Conservation (phyloP, 2,329 filamentous ascomycete genomes). For the Rhynchosporium secalis region DNA sequence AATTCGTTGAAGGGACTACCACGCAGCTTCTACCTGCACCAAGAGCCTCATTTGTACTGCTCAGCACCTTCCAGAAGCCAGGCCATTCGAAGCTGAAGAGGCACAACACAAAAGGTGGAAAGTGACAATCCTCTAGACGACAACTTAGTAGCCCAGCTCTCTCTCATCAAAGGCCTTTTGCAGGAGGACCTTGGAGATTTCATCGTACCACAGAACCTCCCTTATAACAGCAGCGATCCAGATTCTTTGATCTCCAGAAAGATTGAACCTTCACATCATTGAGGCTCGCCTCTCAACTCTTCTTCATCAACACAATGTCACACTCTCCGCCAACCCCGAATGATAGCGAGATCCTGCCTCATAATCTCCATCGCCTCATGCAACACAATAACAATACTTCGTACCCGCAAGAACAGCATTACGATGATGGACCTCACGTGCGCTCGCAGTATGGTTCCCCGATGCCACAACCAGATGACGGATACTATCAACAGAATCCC, state of each 20-base stretch:
- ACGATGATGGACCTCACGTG: constrained; percentile 31
- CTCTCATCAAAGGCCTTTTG: background rate
- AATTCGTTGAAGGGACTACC: background rate
- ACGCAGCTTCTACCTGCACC: background rate
- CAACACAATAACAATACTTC: constrained; percentile 45
- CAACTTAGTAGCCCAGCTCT: background rate
- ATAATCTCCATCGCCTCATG: constrained; percentile 46
- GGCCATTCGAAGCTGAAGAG: background rate
- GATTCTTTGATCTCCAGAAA: constrained; percentile 4
- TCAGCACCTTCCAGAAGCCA: background rate
- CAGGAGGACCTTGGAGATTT: background rate
- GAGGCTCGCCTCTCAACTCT: constrained; percentile 2
- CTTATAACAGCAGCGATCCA: constrained; percentile 12
- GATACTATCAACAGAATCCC: constrained; percentile 30
- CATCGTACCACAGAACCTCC: background rate
- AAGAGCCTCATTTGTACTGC: background rate
- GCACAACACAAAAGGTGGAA: background rate
- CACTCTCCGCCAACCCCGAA: constrained; percentile 44
- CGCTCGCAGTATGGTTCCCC: constrained; percentile 37
- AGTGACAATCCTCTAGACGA: background rate
- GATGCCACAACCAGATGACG: constrained; percentile 26
- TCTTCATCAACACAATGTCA: constrained; percentile 27
- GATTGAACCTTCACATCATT: constrained; percentile 9
- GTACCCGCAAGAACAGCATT: constrained; percentile 35
- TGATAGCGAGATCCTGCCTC: constrained; percentile 43